These are phyloP conservation scores for Solanum sitiens DNA, from an alignment of 257 asterid genomes.

Conservation along the genomic window DNA sequence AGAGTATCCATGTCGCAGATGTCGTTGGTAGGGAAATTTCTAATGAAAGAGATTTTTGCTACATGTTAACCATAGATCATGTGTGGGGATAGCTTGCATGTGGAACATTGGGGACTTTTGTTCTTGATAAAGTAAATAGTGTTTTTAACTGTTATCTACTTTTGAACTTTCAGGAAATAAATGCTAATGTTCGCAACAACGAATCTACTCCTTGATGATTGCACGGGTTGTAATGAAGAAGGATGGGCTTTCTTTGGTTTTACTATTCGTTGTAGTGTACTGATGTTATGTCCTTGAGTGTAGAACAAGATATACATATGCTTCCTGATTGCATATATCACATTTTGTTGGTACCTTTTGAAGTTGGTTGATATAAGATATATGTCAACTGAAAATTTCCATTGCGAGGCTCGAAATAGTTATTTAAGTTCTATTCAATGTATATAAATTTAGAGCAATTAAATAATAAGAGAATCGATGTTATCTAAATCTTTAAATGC, in stretches of 20 bases:
- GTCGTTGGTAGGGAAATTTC: background rate
- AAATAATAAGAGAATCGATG: too few relatives aligned
- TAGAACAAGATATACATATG: background rate
- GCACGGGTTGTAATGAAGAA: too few relatives aligned
- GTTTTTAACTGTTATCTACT: too few relatives aligned
- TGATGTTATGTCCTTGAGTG: too few relatives aligned
- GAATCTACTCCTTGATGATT: too few relatives aligned
- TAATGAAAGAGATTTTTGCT: background rate
- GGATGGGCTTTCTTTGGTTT: too few relatives aligned
- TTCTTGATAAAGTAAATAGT: too few relatives aligned
- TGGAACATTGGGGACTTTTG: background rate
- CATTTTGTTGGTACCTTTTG: background rate
- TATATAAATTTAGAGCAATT: background rate
- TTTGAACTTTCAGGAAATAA: too few relatives aligned
- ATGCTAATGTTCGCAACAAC: too few relatives aligned
- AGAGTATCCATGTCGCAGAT: background rate
- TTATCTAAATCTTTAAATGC: background rate
- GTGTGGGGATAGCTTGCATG: background rate
- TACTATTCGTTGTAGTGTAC: too few relatives aligned
- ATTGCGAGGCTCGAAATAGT: background rate
- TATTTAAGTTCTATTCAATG: background rate
- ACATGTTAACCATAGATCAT: background rate
- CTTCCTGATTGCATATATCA: background rate
- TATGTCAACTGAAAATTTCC: background rate
- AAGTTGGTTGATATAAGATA: background rate